A percentile compares a stretch with the other conserved stretches of the same genome.
Evolutionary conservation across 345 rosid genomes (phyloP).

Genomic region (Eucalyptus pauciflora): DNA sequence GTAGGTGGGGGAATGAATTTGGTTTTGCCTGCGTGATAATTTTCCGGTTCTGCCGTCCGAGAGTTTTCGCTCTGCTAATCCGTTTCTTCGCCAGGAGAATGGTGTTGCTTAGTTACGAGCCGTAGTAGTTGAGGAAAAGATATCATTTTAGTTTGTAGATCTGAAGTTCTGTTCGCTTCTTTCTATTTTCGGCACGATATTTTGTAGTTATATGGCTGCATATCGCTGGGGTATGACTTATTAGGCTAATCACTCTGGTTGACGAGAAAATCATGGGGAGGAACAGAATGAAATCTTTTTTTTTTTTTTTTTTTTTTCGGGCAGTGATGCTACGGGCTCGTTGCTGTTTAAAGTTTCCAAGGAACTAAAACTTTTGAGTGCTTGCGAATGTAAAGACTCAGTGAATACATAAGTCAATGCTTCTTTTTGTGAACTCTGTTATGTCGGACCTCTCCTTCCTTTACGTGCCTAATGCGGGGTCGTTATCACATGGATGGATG

Average conservation of each 20-base stretch:
- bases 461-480: neutral
- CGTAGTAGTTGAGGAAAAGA: neutral
- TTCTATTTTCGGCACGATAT: neutral
- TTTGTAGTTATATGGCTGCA: neutral
- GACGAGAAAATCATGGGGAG: neutral
- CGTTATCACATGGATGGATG: neutral
- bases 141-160: neutral
- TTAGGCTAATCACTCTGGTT: neutral
- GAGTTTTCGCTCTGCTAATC: neutral
- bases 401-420: neutral
- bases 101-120: neutral
- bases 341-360: neutral
- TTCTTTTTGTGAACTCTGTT: neutral
- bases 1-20: neutral
- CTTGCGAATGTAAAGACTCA: neutral
- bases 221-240: neutral
- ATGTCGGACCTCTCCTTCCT: neutral
- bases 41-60: neutral
- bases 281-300: neutral
- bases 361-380: neutral
- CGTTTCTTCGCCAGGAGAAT: neutral
- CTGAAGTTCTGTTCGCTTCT: neutral
- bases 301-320: neutral
- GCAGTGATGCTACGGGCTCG: neutral
- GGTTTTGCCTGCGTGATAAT: neutral